Percentiles rank a stretch among this genome's conserved stretches.
phyloP scores from a whole-genome alignment of 2,329 filamentous ascomycete species.

The Davidsoniella neocaledoniae region DNA sequence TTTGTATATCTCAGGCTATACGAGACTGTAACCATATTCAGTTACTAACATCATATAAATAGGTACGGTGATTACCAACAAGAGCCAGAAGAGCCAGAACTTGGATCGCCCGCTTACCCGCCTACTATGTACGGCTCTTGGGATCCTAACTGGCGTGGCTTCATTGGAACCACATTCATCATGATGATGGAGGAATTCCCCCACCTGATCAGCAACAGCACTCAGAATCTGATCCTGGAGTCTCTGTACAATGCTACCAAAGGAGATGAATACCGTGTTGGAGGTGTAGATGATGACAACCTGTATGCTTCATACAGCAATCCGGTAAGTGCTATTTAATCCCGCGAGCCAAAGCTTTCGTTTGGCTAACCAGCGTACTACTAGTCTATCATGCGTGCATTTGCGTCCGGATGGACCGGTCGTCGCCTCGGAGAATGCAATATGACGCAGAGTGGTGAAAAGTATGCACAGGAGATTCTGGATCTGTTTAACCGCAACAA shows the following conservation, averaged over 20 bases:
- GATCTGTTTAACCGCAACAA: conserved; percentile 36
- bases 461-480: conserved; percentile 37
- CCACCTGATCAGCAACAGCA: conserved; percentile 24
- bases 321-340: conserved; percentile 20
- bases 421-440: conserved; percentile 35
- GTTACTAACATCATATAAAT: conserved; percentile 10
- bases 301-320: conserved; percentile 47
- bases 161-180: conserved; percentile 41
- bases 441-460: conserved; percentile 40
- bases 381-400: conserved; percentile 42
- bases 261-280: conserved; percentile 45
- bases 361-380: conserved; percentile 12
- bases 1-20: conserved; percentile 12
- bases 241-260: conserved; percentile 37
- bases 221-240: conserved; percentile 29
- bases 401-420: conserved; percentile 42
- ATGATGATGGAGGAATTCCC: conserved; percentile 42
- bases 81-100: conserved; percentile 39
- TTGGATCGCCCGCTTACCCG: conserved; percentile 34
- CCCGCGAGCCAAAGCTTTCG: too few species aligned
- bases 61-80: conserved; percentile 33
- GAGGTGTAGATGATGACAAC: conserved; percentile 42
- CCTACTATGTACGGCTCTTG: conserved; percentile 37
- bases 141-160: conserved; percentile 50
- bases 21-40: conserved; percentile 12